phyloP scores from a whole-genome alignment of 345 rosid genomes.

The Cardiospermum halicacabum region DNA sequence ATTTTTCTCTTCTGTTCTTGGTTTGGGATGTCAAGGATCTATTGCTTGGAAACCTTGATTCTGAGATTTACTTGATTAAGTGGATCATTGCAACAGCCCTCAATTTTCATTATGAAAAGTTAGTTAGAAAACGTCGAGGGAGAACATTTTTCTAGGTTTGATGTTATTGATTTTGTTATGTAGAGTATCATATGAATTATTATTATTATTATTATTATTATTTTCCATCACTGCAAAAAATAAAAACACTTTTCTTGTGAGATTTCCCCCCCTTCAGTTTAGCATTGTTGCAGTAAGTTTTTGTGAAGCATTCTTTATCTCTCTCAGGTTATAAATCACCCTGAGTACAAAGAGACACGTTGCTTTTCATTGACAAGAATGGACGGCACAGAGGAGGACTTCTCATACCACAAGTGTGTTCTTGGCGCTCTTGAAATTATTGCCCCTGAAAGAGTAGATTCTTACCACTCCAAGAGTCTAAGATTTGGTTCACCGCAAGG shows the following conservation, averaged over 20 bases:
- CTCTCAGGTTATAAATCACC: constrained; percentile 60
- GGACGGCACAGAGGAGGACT: constrained; percentile 74
- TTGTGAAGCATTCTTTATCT: not conserved
- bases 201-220: too few relatives aligned
- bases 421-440: constrained; percentile 63
- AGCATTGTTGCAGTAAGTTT: not conserved
- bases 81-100: not conserved
- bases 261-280: not conserved
- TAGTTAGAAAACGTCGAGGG: not conserved
- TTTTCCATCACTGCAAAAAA: too few relatives aligned
- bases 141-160: not conserved
- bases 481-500: constrained; percentile 3
- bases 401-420: constrained; percentile 83
- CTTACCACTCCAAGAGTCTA: constrained; percentile 40
- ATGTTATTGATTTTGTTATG: not conserved
- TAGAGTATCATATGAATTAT: not conserved
- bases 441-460: constrained; percentile 51
- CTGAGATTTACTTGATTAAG: not conserved
- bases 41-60: too few relatives aligned
- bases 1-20: too few relatives aligned
- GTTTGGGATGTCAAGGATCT: too few relatives aligned
- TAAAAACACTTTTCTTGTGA: too few relatives aligned
- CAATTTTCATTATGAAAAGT: not conserved
- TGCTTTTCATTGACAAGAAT: constrained; percentile 68
- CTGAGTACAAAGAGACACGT: constrained; percentile 44